These are phyloP conservation scores for Acanthamoeba rhysodes DNA, from an alignment of 208 protist genomes.

Conservation along the genomic window DNA sequence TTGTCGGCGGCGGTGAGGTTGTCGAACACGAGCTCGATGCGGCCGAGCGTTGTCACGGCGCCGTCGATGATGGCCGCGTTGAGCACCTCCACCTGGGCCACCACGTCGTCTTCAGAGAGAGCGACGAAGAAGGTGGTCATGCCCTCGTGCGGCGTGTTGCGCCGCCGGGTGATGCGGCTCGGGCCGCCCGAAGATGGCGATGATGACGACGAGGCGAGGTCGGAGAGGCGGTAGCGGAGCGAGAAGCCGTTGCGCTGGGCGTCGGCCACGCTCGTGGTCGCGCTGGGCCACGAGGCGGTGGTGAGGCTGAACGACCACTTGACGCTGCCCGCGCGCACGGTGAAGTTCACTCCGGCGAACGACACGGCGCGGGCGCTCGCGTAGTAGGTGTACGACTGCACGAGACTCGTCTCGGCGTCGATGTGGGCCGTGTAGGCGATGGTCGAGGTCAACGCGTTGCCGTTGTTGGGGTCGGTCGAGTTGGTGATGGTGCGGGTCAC, in stretches of 20 bases:
- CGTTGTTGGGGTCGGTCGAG: neutral
- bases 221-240: conserved; percentile 41
- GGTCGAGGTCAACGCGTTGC: neutral
- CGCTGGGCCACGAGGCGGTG: neutral
- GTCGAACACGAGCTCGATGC: neutral
- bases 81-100: neutral
- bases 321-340: neutral
- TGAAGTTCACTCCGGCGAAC: neutral
- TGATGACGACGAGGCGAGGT: neutral
- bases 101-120: neutral
- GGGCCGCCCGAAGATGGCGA: neutral
- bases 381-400: conserved; percentile 32
- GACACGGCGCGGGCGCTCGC: neutral
- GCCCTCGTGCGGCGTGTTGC: conserved; percentile 19
- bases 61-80: neutral
- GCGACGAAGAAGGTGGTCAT: conserved; percentile 45
- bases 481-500: neutral
- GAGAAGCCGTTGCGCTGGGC: neutral
- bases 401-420: neutral
- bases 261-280: neutral
- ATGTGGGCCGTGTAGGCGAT: neutral
- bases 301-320: conserved; percentile 57
- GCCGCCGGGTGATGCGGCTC: neutral
- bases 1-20: neutral
- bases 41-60: neutral